Base-by-base conservation (phyloP, 768 basidiomycete genomes). In the Lactifluus subvellereus region DNA sequence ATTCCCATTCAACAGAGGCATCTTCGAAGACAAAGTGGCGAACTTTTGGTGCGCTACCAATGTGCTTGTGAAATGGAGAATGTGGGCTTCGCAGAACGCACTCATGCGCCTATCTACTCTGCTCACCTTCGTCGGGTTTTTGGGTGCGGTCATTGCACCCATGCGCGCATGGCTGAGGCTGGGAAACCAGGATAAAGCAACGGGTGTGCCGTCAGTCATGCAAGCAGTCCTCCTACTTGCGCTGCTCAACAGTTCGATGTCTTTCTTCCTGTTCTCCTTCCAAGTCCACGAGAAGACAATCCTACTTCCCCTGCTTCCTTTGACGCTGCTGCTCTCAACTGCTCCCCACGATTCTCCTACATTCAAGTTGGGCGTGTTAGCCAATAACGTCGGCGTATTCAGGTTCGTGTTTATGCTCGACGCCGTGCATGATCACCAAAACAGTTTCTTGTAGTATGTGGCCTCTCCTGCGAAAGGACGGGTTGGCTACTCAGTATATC, bases 21-120 rank as follows among this genome's bases (percentile, higher is more conserved):
- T 95, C 3, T 95, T 95, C 69, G 94, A 96, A 71, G 93, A 96
- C 76, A 95, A 96, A 71, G 95, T 98, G 27, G 93, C 95, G 45
- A 98, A 98, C 72, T 91, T 96, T 71, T 98, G 95, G 95, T 97
- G 95, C 73, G 91, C 93, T 37, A 84, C 87, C 18, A 93, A 98
- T 71, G 86, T 95, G 27, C 74, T 89, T 14, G 73, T 98, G 75
- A 97, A 96, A 72, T 97, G 95, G 88, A 84, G 82, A 54, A 72
- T 73, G 33, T 83, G 78, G 77, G 78, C 81, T 6, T 72, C 78
- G 1, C 71, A 77, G 2, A 71, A 68, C 0, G 70, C 79, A 4
- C 79, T 94, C 7, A 76, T 92, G 59, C 85, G 83, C 66, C 72
- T 89, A 2, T 89, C 93, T 0, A 79, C 87, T 0, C 73, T 72